Evolutionary conservation across 1,139 yeast genomes (phyloP).

Genomic region (Geotrichum fermentans): DNA sequence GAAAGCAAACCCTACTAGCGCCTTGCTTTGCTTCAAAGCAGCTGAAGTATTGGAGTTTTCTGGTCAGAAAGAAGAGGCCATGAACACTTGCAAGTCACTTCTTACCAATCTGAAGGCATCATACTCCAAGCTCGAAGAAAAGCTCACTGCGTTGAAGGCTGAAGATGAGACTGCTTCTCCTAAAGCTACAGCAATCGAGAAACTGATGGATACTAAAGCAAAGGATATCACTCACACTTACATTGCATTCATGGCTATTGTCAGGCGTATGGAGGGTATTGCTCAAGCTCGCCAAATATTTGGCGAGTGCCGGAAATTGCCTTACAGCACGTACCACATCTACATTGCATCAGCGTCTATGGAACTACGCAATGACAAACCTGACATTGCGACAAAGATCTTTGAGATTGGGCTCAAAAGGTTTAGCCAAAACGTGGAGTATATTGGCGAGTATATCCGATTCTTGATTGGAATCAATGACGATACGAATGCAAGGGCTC

Average conservation of each 20-base stretch:
- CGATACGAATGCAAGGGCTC: constrained; percentile 73
- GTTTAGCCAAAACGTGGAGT: constrained; percentile 50
- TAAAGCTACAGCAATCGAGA: constrained; percentile 15
- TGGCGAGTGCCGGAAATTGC: constrained; percentile 64
- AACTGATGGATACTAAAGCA: constrained; percentile 25
- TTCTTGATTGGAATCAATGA: constrained; percentile 70
- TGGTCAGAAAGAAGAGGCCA: constrained; percentile 50
- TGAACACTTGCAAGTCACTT: constrained; percentile 48
- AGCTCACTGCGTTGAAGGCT: constrained; percentile 13
- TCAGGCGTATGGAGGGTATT: constrained; percentile 40
- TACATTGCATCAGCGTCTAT: constrained; percentile 78
- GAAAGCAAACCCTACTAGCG: constrained; percentile 64
- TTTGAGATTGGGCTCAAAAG: constrained; percentile 74
- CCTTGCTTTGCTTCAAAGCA: constrained; percentile 59
- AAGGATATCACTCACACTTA: constrained; percentile 36
- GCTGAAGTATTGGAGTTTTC: constrained; percentile 68
- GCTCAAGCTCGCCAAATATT: constrained; percentile 45
- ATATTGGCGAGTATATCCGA: constrained; percentile 63
- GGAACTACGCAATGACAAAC: constrained; percentile 60
- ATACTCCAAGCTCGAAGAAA: constrained; percentile 30
- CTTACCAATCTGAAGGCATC: constrained; percentile 37
- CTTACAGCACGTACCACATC: constrained; percentile 68
- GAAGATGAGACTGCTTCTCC: constrained; percentile 16
- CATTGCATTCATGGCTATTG: constrained; percentile 36
- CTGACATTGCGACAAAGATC: constrained; percentile 67